These are phyloP conservation scores for Pholiota molesta DNA, from an alignment of 768 basidiomycete genomes.

Conservation along the genomic window DNA sequence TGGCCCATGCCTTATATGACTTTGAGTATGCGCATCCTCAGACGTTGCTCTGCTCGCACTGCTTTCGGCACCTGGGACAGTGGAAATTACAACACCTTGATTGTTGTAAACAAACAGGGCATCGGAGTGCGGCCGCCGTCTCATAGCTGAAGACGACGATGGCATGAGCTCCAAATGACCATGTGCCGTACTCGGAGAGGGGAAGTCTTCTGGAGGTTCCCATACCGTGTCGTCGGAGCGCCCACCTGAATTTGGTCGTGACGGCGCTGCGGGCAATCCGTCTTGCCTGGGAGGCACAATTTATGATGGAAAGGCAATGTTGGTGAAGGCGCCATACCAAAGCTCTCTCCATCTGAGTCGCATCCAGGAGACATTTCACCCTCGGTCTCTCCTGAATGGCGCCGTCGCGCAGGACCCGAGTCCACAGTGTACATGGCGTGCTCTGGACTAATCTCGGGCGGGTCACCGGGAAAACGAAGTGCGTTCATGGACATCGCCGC, in stretches of 20 bases:
- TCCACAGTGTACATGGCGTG: slow-evolving; percentile 10
- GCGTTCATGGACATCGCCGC: slow-evolving; percentile 23
- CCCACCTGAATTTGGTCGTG: slow-evolving; percentile 27
- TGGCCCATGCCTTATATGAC: slow-evolving; percentile 12
- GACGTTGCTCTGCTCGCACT: slow-evolving; percentile 14
- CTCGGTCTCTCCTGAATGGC: slow-evolving; percentile 26
- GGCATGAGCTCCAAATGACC: slow-evolving; percentile 4
- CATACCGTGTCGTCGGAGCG: slow-evolving; percentile 34
- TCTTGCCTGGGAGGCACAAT: slow-evolving; percentile 14
- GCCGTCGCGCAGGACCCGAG: slow-evolving; percentile 18
- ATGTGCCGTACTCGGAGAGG: slow-evolving; percentile 1
- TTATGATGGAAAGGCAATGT: slow-evolving; percentile 19
- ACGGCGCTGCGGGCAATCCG: background rate
- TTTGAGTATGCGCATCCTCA: slow-evolving; percentile 7
- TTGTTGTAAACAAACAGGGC: slow-evolving; percentile 33
- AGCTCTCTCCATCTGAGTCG: slow-evolving; percentile 39
- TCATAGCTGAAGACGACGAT: background rate
- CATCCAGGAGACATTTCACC: slow-evolving; percentile 40
- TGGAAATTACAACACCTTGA: slow-evolving; percentile 20
- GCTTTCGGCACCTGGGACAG: slow-evolving; percentile 14
- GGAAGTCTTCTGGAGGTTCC: slow-evolving; percentile 26
- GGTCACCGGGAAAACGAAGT: slow-evolving; percentile 26
- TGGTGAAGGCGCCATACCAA: slow-evolving; percentile 28
- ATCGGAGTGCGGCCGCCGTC: slow-evolving; percentile 32
- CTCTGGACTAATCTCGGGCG: slow-evolving; percentile 14